Evolutionary conservation across 2,329 filamentous ascomycete genomes (phyloP), one percentile per base, ranked within the genome.

Genomic region (Ophiostoma sp.): DNA sequence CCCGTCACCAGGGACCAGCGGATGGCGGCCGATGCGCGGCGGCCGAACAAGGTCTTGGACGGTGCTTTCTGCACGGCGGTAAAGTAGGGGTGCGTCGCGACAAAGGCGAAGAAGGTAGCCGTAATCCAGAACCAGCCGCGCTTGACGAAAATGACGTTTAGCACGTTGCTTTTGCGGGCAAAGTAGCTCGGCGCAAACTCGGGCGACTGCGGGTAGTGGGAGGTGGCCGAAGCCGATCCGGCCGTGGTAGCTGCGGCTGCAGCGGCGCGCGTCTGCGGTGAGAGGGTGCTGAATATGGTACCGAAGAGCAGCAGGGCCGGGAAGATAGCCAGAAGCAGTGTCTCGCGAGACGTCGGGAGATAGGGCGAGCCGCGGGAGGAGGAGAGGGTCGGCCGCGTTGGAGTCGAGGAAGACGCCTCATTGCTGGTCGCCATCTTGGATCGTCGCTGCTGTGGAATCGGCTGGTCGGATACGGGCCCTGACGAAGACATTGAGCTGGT

Each of bases 121-220:
- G 91, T 93, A 42, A 92, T 88, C 95, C 95, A 99, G 65, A 89
- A 85, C 95, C 95, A 99, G 70, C 94, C 94, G 67, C 91, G 83
- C 82, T 99, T 99, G 75, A 99, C 95, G 76, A 98, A 99, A 74
- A 93, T 85, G 64, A 90, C 78, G 76, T 99, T 99, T 84, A 98
- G 90, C 66, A 97, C 74, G 80, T 99, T 99, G 77, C 87, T 85
- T 79, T 99, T 99, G 74, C 89, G 89, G 64, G 95, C 94, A 77
- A 99, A 99, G 82, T 98, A 99, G 76, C 85, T 89, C 2, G 91
- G 91, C 66, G 89, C 85, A 4, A 82, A 77, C 55, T 77, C 76
- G 3, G n/a, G 77, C 75, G 60, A 70, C 69, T 68, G 65, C 4
- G 69, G 42, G 60, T 65, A 69, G 78, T 81, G 79, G 64, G 82